Evolutionary conservation across 176 grass and related monocot species (phyloP), one percentile per base, ranked within the genome.

Genomic region (Eleusine indica): DNA sequence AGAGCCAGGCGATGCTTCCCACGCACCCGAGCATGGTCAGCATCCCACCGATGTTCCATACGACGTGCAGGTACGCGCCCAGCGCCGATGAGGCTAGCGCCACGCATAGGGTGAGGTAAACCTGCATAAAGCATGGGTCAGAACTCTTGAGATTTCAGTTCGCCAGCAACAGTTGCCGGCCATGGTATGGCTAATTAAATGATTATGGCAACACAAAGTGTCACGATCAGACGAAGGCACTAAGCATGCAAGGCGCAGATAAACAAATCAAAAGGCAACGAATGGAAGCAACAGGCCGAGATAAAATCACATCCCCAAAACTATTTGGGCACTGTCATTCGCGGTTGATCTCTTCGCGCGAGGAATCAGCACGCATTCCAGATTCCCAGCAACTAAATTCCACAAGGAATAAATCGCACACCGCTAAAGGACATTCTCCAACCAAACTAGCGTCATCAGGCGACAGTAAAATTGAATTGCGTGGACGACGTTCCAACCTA

Each of bases 31-130:
- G 81, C 74, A 72, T 74, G 56, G 96, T 99, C 86, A 99, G 79
- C n/a, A 96, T 43, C 12, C 96, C 96, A 4, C 96, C 96, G 5
- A 99, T 86, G 84, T 96, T 96, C 84, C 89, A 90, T 30, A 85
- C 51, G 77, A 99, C 74, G 87, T 99, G 96, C 58, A 99, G 84
- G 75, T 96, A 99, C 65, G 93, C 96, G n/a, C 96, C 96, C 51
- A 90, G 52, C 7, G 96, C 96, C 37, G 96, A 96, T 6, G 89
- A 86, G 43, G 87, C 87, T 43, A 99, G 76, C 2, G 96, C 93
- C 7, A 94, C 84, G 58, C 96, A 99, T 9, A 99, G 89, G 9
- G 96, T 94, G 78, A 96, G 85, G 89, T 99, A 99, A 40, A 99
- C 96, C 96, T 99, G 86, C 67, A 91, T 0, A 10, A 49, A 52